Evolutionary conservation across 257 asterid species (phyloP), one percentile per base, ranked within the genome.

Genomic region (Gynochthodes officinalis): DNA sequence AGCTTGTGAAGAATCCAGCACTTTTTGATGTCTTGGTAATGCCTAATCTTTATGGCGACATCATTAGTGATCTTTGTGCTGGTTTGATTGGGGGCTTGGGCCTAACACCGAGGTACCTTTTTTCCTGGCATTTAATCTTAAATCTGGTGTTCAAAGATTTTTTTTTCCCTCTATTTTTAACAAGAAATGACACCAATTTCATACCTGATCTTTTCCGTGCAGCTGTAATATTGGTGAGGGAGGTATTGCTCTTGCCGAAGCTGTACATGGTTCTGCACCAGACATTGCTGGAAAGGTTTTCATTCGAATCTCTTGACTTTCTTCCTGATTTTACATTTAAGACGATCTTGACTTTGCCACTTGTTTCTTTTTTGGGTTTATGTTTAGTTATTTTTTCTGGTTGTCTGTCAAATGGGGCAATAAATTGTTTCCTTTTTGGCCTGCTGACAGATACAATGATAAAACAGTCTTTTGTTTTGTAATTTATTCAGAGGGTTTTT

Each of bases 251-350:
- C 97, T 94, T 78, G 98, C 98, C 68, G 98, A 94, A 89, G 98
- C 97, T 55, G 98, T 94, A 25, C 98, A 94, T 78, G 98, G 98
- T 82, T 93, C 98, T 77, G 98, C 98, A 75, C 98, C 98, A 78
- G 98, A 93, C 82, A 93, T 93, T 78, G 98, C 98, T 49, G 98
- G 98, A 82, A 90, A 87, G 98, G 98, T 94, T 71, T 59, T 87
- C 69, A 48, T 67, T 39, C 39, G 12, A 65, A 64, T 23, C 73
- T 68, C 40, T 52, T 42, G 65, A 23, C 30, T 52, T 42, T 70
- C 21, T 37, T 52, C 21, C 59, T 72, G 55, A 49, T 43, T 30
- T 52, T 42, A n/a, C 28, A 63, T 52, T 57, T 23, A 21, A n/a
- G 14, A 60, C 58, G 28, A n/a, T 25, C 60, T 71, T n/a, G 33